Conservation (phyloP, 441 rosid species). For the Pelargonium fulgidum region DNA sequence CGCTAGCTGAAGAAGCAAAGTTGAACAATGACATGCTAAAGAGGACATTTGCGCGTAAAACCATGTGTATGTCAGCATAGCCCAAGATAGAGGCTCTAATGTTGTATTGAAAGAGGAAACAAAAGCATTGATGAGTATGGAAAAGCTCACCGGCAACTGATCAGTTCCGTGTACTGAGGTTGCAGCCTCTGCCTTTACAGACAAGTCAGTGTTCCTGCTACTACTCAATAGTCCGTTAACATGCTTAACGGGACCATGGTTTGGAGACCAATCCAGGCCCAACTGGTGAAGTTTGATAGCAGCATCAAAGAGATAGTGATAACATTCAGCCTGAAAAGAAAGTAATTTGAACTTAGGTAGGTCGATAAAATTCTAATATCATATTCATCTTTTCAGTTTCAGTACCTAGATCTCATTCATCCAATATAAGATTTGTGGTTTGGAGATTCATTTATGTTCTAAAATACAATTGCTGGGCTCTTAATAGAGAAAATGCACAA, state of each 20-base stretch:
- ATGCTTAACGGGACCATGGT: conserved; percentile 56
- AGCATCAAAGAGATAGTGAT: conserved; percentile 92
- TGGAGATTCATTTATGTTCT: not conserved
- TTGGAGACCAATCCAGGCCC: conserved; percentile 72
- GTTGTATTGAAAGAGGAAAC: not conserved
- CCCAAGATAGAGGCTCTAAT: too few species aligned
- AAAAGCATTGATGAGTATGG: not conserved
- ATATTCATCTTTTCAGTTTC: too few species aligned
- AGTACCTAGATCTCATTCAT: not conserved
- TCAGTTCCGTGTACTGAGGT: conserved; percentile 38
- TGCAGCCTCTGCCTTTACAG: conserved; percentile 34
- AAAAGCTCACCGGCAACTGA: conserved; percentile 39
- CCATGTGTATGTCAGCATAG: too few species aligned
- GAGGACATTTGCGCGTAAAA: too few species aligned
- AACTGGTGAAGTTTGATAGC: conserved; percentile 87
- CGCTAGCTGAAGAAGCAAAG: too few species aligned
- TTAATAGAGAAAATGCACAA: not conserved
- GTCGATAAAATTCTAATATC: not conserved
- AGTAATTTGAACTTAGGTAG: not conserved
- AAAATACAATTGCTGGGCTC: not conserved
- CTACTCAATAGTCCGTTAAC: conserved; percentile 31
- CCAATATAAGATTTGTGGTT: not conserved
- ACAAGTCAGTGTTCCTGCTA: conserved; percentile 22
- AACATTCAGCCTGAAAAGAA: conserved; percentile 75
- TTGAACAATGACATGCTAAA: too few species aligned